Conservation (phyloP, 2,329 filamentous ascomycete genomes). For the Sclerotinia trifoliorum region DNA sequence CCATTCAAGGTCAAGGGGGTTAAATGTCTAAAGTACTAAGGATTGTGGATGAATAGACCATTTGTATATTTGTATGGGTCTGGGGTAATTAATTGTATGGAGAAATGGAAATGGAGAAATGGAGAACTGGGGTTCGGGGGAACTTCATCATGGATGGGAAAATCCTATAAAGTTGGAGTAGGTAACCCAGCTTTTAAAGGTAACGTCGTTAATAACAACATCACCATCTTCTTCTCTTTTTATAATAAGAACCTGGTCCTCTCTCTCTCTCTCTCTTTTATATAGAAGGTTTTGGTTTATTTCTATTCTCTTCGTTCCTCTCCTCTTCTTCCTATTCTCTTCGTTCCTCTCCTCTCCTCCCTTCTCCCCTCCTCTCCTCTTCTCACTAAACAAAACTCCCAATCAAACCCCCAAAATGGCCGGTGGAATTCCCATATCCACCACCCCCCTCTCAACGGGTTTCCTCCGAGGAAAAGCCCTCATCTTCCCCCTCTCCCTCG, state of each 20-base stretch:
- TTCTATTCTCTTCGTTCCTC: not conserved
- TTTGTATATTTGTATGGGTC: not conserved
- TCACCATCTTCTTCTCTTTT: not conserved
- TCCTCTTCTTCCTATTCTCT: not conserved
- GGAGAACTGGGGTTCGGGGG: not conserved
- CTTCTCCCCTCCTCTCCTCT: not conserved
- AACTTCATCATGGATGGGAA: not conserved
- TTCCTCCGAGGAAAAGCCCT: conserved; percentile 44
- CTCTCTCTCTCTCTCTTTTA: not conserved
- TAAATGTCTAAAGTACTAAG: not conserved
- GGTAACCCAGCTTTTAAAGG: not conserved
- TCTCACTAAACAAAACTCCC: not conserved
- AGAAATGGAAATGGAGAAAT: not conserved
- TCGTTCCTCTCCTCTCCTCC: not conserved
- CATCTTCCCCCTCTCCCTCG: conserved; percentile 52
- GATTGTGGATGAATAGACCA: not conserved
- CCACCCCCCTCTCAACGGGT: conserved; percentile 42
- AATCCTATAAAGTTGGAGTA: conserved; percentile 9
- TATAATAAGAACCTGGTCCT: not conserved
- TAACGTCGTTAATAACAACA: not conserved
- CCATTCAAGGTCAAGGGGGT: not conserved
- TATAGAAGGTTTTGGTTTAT: not conserved
- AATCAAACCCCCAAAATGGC: conserved; percentile 40
- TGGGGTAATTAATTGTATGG: not conserved
- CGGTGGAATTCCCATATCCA: conserved; percentile 43